These are phyloP conservation scores for Kwoniella sp. DNA, from an alignment of 768 basidiomycete species.

Conservation along the genomic window DNA sequence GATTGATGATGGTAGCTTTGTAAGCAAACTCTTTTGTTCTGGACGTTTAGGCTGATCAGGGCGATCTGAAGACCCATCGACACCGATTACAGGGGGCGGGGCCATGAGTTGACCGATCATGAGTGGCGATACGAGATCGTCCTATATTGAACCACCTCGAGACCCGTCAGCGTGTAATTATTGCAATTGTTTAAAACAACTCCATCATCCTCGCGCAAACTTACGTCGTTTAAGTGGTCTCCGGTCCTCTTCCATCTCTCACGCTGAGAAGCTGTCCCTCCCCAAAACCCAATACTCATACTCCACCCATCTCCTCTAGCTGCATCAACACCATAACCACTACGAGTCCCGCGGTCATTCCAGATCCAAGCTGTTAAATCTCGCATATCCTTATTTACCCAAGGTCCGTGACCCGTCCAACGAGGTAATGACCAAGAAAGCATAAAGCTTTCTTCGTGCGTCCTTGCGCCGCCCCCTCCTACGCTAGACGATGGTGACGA, in stretches of 20 bases:
- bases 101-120: not conserved
- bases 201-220: not conserved
- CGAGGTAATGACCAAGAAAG: conserved; percentile 32
- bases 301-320: not conserved
- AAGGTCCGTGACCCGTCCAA: conserved; percentile 27
- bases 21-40: too few species aligned
- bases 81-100: too few species aligned
- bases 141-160: not conserved
- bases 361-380: conserved; percentile 2
- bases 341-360: not conserved
- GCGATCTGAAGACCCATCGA: too few species aligned
- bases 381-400: conserved; percentile 4
- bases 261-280: conserved; percentile 19
- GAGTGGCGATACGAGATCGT: conserved; percentile 15
- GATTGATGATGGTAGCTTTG: too few species aligned
- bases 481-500: too few species aligned
- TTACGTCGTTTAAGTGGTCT: conserved; percentile 19
- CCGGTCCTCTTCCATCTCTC: conserved; percentile 9
- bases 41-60: too few species aligned
- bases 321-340: not conserved
- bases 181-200: too few species aligned
- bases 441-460: conserved; percentile 26
- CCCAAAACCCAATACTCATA: conserved; percentile 24
- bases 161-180: not conserved
- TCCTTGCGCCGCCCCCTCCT: not conserved